phyloP scores from a whole-genome alignment of 306 rosid genomes.

The Benincasa hispida region DNA sequence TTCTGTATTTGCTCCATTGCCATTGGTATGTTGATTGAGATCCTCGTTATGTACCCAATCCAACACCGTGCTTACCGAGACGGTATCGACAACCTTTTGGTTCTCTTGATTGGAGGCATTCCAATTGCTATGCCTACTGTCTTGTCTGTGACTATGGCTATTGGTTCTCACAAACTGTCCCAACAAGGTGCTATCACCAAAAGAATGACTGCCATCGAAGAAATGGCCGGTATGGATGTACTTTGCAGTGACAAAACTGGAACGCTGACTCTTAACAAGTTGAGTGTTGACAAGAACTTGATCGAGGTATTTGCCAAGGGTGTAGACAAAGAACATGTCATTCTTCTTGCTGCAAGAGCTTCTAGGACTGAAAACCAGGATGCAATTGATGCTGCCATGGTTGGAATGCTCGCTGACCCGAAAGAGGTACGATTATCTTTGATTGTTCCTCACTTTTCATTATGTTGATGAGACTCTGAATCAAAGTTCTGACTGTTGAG shows the following conservation, averaged over 20 bases:
- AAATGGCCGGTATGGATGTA: constrained; percentile 99
- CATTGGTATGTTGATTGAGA: constrained; percentile 74
- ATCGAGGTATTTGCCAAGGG: constrained; percentile 79
- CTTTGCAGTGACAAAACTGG: constrained; percentile 99
- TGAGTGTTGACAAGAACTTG: constrained; percentile 72
- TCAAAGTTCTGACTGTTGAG: background rate
- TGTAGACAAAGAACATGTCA: constrained; percentile 66
- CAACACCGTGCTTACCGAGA: constrained; percentile 71
- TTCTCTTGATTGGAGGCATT: constrained; percentile 95
- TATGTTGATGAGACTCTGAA: background rate
- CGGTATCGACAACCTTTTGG: constrained; percentile 93
- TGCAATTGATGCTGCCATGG: constrained; percentile 95
- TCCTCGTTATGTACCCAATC: constrained; percentile 92
- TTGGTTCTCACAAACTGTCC: constrained; percentile 93
- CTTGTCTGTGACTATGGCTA: constrained; percentile 97
- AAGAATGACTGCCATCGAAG: constrained; percentile 98
- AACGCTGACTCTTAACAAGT: constrained; percentile 92
- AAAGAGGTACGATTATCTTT: constrained; percentile 53
- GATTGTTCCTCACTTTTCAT: background rate
- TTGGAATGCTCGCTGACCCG: constrained; percentile 97
- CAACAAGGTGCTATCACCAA: constrained; percentile 98
- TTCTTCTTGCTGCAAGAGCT: constrained; percentile 87
- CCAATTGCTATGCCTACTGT: constrained; percentile 99
- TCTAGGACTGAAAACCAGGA: constrained; percentile 95
- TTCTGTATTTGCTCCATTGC: constrained; percentile 96